Percentiles rank a stretch among this genome's conserved stretches.
phyloP scores from a whole-genome alignment of 306 rosid genomes.

The Vigna angularis region DNA sequence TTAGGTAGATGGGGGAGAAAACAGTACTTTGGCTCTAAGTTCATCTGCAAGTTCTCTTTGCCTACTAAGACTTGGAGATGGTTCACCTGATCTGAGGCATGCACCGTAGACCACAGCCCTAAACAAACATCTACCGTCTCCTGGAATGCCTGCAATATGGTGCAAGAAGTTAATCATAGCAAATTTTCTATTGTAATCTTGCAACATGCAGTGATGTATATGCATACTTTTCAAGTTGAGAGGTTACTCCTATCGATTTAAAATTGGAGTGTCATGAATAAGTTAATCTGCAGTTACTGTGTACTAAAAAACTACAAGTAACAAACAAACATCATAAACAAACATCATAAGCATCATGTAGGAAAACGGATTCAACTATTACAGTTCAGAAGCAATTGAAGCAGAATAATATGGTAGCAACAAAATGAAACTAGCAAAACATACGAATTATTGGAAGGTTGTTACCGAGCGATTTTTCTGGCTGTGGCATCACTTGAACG shows the following conservation, averaged over 20 bases:
- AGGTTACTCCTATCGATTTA: neutral
- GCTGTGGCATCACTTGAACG: slow-evolving; percentile 49
- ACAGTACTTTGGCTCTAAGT: slow-evolving; percentile 69
- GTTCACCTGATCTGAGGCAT: slow-evolving; percentile 64
- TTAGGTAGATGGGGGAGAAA: neutral
- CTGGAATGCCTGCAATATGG: slow-evolving; percentile 62
- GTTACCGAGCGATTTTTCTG: slow-evolving; percentile 50
- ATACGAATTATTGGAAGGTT: slow-evolving; percentile 58
- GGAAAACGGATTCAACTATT: neutral
- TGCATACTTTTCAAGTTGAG: neutral
- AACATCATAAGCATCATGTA: neutral
- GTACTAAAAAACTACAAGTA: slow-evolving; percentile 19
- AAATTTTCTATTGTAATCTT: neutral
- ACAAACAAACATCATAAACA: neutral
- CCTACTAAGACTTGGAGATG: slow-evolving; percentile 61
- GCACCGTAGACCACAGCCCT: slow-evolving; percentile 83
- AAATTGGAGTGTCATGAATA: slow-evolving; percentile 10
- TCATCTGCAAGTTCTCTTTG: slow-evolving; percentile 92
- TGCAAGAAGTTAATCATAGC: neutral
- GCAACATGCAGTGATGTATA: neutral
- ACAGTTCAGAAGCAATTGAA: neutral
- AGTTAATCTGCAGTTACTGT: neutral
- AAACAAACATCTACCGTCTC: slow-evolving; percentile 94
- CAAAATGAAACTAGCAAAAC: slow-evolving; percentile 42
- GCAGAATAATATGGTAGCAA: slow-evolving; percentile 9